Evolutionary conservation across 1,284 basidiomycete species (phyloP), one percentile per base, ranked within the genome.

Genomic region (Coniferiporia weirii): DNA sequence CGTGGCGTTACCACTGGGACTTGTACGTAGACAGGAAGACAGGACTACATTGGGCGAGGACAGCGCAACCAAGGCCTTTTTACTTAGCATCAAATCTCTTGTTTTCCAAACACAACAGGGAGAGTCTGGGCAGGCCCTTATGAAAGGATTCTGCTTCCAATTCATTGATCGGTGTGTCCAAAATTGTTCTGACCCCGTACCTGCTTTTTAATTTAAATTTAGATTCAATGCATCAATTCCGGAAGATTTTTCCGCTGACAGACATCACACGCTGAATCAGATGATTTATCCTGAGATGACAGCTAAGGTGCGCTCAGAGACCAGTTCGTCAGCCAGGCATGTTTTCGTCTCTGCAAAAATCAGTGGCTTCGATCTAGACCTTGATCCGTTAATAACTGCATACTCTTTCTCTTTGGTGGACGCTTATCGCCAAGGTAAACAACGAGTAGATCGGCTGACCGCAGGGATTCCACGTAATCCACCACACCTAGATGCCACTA

Each of bases 301-400:
- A 58, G 91, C 89, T 0, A 83, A 89, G 50, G 75, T 93, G 50
- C 81, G 84, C 51, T 82, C 85, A 1, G 79, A 84, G 7, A 77
- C 76, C 4, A 74, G 77, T 1, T 71, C 72, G 2, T 68, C 77
- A 2, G 76, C 77, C 12, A 82, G 85, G 61, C 80, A 82, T 54
- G 71, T 93, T 34, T 83, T 80, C 69, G 77, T 93, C 51, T 77
- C 79, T 54, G 91, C 90, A 3, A 81, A 81, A 52, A 90, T 96
- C 60, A 91, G 85, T 63, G 94, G 94, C 27, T 95, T 96, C 71
- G 80, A 92, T 56, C 76, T 96, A 38, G 87, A 93, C 63, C 76
- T 97, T 15, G 91, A 95, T 66, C 88, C 93, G 0, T 81, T 82
- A 27, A 87, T 96, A 55, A 84, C 91, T 2, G 84, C 87, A 63